phyloP scores from a whole-genome alignment of 345 rosid genomes.

The Toxicodendron radicans region DNA sequence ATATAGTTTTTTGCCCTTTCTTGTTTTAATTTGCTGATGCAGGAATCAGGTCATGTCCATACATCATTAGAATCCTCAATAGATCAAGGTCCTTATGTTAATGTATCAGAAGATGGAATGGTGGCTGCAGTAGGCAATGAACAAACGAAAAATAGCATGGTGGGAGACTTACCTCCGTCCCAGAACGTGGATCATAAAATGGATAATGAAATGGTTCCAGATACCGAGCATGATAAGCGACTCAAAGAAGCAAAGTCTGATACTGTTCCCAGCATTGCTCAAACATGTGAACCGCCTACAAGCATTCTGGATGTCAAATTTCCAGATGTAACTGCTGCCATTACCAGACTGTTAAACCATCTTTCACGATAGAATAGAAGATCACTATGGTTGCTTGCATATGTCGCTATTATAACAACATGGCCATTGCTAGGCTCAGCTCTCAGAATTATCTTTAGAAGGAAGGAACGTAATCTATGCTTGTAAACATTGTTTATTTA shows the following conservation, averaged over 20 bases:
- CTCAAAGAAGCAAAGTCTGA: constrained; percentile 23
- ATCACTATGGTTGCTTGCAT: constrained; percentile 58
- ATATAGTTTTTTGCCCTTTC: background rate
- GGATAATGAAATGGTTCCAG: constrained; percentile 15
- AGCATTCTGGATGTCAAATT: constrained; percentile 27
- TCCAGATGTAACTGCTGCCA: constrained; percentile 22
- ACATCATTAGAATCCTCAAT: constrained; percentile 45
- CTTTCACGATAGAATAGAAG: constrained; percentile 36
- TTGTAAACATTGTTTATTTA: background rate
- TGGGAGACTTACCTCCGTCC: constrained; percentile 17
- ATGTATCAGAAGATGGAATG: constrained; percentile 61
- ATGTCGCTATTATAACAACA: constrained; percentile 54
- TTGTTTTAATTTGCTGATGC: constrained; percentile 32
- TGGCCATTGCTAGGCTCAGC: constrained; percentile 65
- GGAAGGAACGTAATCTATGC: constrained; percentile 38
- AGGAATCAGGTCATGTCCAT: constrained; percentile 20
- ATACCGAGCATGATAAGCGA: constrained; percentile 26
- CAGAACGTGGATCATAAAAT: constrained; percentile 1
- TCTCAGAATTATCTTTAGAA: constrained; percentile 38
- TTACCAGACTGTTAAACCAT: constrained; percentile 41
- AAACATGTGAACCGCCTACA: constrained; percentile 24
- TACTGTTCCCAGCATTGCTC: constrained; percentile 4
- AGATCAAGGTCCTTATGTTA: constrained; percentile 69
- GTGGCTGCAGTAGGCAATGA: constrained; percentile 60
- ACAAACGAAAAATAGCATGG: constrained; percentile 17